Percentiles rank a stretch among this genome's conserved stretches.
Evolutionary conservation across 2,329 filamentous ascomycete species (phyloP).

Genomic region (Penicillium sp.): DNA sequence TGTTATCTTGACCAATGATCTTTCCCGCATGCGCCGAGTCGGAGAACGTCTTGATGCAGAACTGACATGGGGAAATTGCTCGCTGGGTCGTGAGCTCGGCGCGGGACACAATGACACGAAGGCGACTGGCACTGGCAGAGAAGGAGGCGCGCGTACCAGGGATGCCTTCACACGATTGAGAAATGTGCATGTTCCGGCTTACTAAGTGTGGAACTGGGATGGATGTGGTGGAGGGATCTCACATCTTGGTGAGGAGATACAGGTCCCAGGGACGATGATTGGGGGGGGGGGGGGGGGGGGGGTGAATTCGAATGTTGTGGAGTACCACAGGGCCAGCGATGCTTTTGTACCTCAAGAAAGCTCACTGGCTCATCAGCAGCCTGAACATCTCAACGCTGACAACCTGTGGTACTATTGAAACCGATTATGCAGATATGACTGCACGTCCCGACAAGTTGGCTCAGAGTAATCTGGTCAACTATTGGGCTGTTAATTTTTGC

Average conservation of each 20-base stretch:
- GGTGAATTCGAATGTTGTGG: no score
- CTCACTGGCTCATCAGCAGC: no score
- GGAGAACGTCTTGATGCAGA: not conserved
- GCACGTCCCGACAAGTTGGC: not conserved
- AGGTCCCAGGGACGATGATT: no score
- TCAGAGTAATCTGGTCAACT: not conserved
- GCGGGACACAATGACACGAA: not conserved
- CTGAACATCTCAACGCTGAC: not conserved
- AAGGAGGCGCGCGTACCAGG: not conserved
- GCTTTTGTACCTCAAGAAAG: no score
- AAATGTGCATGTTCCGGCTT: not conserved
- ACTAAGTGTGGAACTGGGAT: not conserved
- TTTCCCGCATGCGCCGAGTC: not conserved
- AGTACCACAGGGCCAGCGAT: no score
- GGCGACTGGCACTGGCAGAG: not conserved
- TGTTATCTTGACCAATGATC: not conserved
- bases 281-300: no score
- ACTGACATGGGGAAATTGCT: not conserved
- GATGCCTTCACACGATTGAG: not conserved
- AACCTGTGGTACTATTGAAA: not conserved
- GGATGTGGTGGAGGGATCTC: no score
- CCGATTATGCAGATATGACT: no score
- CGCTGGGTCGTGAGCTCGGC: not conserved
- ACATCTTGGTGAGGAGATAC: no score
- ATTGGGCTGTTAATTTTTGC: not conserved